Base-by-base conservation (phyloP, 768 basidiomycete genomes). In the Agaricus subrufescens region DNA sequence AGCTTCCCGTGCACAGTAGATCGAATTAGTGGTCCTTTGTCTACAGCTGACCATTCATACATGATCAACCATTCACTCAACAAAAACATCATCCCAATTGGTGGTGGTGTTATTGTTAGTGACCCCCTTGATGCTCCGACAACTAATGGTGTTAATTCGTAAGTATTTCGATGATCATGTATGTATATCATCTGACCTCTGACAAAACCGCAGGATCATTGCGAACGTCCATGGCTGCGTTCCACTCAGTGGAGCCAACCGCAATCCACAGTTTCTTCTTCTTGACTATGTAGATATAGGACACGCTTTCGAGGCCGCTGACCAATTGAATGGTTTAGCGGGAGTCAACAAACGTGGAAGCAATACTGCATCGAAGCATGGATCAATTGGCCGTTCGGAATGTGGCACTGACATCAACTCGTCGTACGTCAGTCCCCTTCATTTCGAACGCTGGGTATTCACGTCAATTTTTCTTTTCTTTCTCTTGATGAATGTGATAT, bases 21-120 rank as follows among this genome's bases (percentile, higher is more conserved):
- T 58, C 76, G 82, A 38, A 81, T 74, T 29, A 61, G 60, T 15
- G 82, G 82, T 0, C 77, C 81, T 6, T 71, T 83, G 23, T 60
- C 75, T 4, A 73, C 72, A 1, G 65, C 65, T 27, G 81, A 82
- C 52, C 82, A 85, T 61, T 78, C 78, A 63, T 80, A 82, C 62
- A 67, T 83, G 68, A 80, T 84, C 65, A 85, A 84, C 63, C 83
- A 85, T 59, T 79, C 75, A 10, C 68, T 84, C 5, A 79, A 84
- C 70, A 71, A 63, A 50, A 69, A 83, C 52, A 65, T 76, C 34
- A 48, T 75, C 25, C 71, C 69, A 3, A 69, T 72, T 39, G 72
- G 69, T 4, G 52, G 27, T 19, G 73, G 75, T 2, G 67, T 77
- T 19, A 67, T 77, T 38, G 63, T 76, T 34, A 69, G 69, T 15